These are phyloP conservation scores for Penicillium arizonense DNA, from an alignment of 495 filamentous ascomycete species.

Conservation along the genomic window DNA sequence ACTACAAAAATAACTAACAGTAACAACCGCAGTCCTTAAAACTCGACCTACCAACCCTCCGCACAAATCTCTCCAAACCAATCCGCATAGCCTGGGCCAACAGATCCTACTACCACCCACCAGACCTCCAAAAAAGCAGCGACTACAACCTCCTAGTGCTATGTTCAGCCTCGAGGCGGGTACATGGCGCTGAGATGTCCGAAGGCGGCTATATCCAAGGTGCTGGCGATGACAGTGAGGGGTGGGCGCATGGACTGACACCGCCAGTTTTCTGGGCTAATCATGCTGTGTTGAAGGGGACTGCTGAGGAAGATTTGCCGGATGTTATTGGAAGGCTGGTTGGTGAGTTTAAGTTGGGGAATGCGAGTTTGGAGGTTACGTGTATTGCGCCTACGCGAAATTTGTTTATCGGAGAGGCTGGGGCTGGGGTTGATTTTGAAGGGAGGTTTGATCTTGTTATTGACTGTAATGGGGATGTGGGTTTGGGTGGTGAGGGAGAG, in stretches of 20 bases:
- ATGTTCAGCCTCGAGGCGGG: slow-evolving; percentile 74
- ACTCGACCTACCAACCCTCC: slow-evolving; percentile 45
- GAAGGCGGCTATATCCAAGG: slow-evolving; percentile 88
- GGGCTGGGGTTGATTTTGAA: slow-evolving; percentile 10
- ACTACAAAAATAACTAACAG: background rate
- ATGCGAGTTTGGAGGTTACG: slow-evolving; percentile 20
- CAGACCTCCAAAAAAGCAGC: slow-evolving; percentile 38
- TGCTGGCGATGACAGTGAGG: slow-evolving; percentile 89
- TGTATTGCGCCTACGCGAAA: slow-evolving; percentile 38
- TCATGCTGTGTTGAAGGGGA: slow-evolving; percentile 49
- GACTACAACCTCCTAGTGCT: slow-evolving; percentile 64
- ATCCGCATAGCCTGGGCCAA: slow-evolving; percentile 46
- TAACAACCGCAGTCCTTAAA: slow-evolving; percentile 38
- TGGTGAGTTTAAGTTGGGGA: slow-evolving; percentile 24
- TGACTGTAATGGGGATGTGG: slow-evolving; percentile 36
- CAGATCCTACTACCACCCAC: slow-evolving; percentile 36
- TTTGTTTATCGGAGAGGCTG: slow-evolving; percentile 35
- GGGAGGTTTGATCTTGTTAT: slow-evolving; percentile 45
- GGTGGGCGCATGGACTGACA: slow-evolving; percentile 79
- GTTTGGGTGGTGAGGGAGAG: slow-evolving; percentile 15
- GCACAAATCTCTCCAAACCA: slow-evolving; percentile 36
- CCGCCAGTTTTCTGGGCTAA: slow-evolving; percentile 77
- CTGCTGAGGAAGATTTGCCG: slow-evolving; percentile 64
- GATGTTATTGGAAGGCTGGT: slow-evolving; percentile 59
- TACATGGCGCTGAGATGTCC: slow-evolving; percentile 62